phyloP scores from a whole-genome alignment of 768 basidiomycete genomes.

The Kwoniella sp. region DNA sequence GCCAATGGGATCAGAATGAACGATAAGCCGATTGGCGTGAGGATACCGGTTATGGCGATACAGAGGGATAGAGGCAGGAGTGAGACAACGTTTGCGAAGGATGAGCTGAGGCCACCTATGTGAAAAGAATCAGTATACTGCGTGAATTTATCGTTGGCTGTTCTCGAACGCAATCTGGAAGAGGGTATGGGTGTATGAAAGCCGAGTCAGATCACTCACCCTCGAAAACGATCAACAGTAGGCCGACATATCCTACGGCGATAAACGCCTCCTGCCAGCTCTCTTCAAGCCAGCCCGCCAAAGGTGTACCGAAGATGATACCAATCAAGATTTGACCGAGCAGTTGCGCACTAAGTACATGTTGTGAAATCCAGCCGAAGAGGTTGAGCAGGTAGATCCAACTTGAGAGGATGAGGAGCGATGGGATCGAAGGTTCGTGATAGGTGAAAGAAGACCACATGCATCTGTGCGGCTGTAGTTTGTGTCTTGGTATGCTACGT shows the following conservation, averaged over 20 bases:
- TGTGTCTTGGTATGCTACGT: too few relatives aligned
- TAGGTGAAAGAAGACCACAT: constrained; percentile 50
- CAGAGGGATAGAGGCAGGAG: constrained; percentile 61
- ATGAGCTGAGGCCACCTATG: constrained; percentile 63
- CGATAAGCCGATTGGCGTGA: constrained; percentile 49
- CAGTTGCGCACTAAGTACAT: constrained; percentile 59
- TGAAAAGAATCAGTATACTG: not conserved
- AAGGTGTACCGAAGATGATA: constrained; percentile 63
- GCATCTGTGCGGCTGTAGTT: constrained; percentile 6
- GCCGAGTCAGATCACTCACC: constrained; percentile 39
- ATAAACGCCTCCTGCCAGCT: constrained; percentile 60
- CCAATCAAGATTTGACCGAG: constrained; percentile 65
- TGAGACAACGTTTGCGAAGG: constrained; percentile 59
- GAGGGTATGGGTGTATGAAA: too few relatives aligned
- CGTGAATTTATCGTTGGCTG: too few relatives aligned
- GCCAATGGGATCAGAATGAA: constrained; percentile 60
- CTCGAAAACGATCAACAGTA: constrained; percentile 64
- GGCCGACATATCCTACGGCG: constrained; percentile 59
- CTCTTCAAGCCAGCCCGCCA: constrained; percentile 59
- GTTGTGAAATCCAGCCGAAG: constrained; percentile 58
- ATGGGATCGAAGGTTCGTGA: constrained; percentile 52
- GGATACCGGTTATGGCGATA: constrained; percentile 63
- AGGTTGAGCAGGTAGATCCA: constrained; percentile 64
- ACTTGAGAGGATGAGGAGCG: constrained; percentile 61
- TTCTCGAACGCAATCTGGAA: too few relatives aligned